Base-by-base conservation (phyloP, 768 basidiomycete genomes). In the Russula sp. region DNA sequence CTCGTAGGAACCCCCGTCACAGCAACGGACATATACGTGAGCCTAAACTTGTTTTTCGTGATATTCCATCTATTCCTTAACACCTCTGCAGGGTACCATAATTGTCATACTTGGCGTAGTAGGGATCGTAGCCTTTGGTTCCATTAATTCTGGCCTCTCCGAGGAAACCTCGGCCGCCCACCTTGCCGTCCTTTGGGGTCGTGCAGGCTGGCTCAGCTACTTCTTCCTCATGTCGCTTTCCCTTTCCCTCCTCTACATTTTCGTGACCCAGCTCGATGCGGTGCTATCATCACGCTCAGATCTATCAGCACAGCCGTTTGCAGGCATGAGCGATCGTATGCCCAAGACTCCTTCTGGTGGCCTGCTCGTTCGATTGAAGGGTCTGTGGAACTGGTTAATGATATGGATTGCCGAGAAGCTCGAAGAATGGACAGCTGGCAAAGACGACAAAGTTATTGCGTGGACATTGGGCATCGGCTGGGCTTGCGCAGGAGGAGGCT, bases 381-480 rank as follows among this genome's bases (percentile, higher is more conserved):
- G 72, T 18, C 71, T 68, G 2, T 86, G 84, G 81, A 71, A 73
- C 6, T 72, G 71, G 16, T 57, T 77, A 7, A 83, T 89, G 74
- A 69, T 74, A 32, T 79, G 82, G 77, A 70, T 88, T 40, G 80
- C 79, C 31, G 82, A 85, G 65, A 78, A 79, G 70, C 75, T 94
- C 55, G 92, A 95, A 70, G 68, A 73, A 1, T 89, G 89, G 87
- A 88, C 87, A 8, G 86, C 83, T 34, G 79, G 86, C 13, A 89
- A 87, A 70, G 88, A 88, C 70, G 95, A 98, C 71, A 88, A 83
- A 68, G 86, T 86, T 58, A 78, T 98, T 47, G 88, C 88, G 7
- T 97, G 94, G 91, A 86, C 90, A 32, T 79, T 95, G 50, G 95
- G 94, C 14, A 92, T 98, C 55, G 88, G 87, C 1, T 98, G 95